phyloP scores from a whole-genome alignment of 768 basidiomycete species.

The Clitopilus passeckerianus region DNA sequence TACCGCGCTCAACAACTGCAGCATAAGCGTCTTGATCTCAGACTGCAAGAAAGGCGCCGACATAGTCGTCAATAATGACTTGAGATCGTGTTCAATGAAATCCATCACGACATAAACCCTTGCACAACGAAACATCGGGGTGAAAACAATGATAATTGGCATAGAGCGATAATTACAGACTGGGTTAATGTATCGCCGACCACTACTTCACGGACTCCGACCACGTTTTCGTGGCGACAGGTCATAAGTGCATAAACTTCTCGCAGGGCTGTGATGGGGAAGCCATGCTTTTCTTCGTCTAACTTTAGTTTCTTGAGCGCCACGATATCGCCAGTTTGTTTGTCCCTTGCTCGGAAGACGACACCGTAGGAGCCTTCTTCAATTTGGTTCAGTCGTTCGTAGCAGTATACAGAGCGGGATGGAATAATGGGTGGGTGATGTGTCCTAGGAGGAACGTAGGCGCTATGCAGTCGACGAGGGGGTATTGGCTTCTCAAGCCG shows the following conservation, averaged over 20 bases:
- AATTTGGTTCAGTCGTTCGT: conserved; percentile 94
- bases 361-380: conserved; percentile 98
- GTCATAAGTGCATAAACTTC: conserved; percentile 97
- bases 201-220: conserved; percentile 94
- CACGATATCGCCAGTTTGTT: conserved; percentile 91
- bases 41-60: conserved; percentile 95
- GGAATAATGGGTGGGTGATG: conserved; percentile 76
- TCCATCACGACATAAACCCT: conserved; percentile 99
- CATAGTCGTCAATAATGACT: conserved; percentile 92
- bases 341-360: conserved; percentile 94
- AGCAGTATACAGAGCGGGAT: conserved; percentile 90
- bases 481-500: conserved; percentile 13
- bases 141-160: conserved; percentile 9
- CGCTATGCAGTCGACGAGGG: conserved; percentile 40
- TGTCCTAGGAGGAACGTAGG: conserved; percentile 71
- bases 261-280: conserved; percentile 93
- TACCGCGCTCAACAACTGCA: conserved; percentile 90
- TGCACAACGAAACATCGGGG: conserved; percentile 7
- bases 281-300: conserved; percentile 98
- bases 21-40: conserved; percentile 95
- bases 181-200: conserved; percentile 98
- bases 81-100: conserved; percentile 99
- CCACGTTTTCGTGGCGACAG: conserved; percentile 93
- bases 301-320: conserved; percentile 97
- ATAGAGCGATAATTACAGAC: conserved; percentile 53